phyloP scores from a whole-genome alignment of 495 filamentous ascomycete genomes.

The Staphylotrichum tortipilum region DNA sequence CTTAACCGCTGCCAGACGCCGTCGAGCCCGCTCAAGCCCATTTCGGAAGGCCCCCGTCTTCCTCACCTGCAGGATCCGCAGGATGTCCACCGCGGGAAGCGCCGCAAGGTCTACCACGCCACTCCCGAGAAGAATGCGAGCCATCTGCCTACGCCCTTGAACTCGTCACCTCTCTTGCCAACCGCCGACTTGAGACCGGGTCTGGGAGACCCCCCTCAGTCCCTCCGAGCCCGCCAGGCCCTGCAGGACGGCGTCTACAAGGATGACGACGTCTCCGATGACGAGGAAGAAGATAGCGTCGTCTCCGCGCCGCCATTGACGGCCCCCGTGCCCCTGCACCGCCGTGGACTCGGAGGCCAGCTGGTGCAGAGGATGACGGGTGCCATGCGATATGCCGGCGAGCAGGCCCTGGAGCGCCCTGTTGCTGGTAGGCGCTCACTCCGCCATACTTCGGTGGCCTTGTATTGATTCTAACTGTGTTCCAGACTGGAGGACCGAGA shows the following conservation, averaged over 20 bases:
- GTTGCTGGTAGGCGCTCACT: constrained; percentile 20
- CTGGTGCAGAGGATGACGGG: constrained; percentile 36
- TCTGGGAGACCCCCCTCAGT: constrained; percentile 31
- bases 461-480: constrained; percentile 4
- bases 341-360: constrained; percentile 33
- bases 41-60: constrained; percentile 30
- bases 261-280: constrained; percentile 24
- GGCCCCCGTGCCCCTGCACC: constrained; percentile 25
- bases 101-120: constrained; percentile 31
- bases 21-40: constrained; percentile 37
- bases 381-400: constrained; percentile 27
- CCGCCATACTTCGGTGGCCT: neutral
- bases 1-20: constrained; percentile 49
- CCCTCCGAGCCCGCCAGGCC: constrained; percentile 24
- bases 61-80: constrained; percentile 18
- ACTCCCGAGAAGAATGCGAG: constrained; percentile 10
- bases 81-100: constrained; percentile 24
- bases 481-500: constrained; percentile 64
- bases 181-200: constrained; percentile 19
- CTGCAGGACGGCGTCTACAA: constrained; percentile 15
- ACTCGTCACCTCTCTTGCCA: constrained; percentile 18
- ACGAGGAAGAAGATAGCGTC: constrained; percentile 19
- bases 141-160: constrained; percentile 22
- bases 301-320: neutral
- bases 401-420: constrained; percentile 26